Evolutionary conservation across 345 rosid species (phyloP).

Genomic region (Eucalyptus grandis): DNA sequence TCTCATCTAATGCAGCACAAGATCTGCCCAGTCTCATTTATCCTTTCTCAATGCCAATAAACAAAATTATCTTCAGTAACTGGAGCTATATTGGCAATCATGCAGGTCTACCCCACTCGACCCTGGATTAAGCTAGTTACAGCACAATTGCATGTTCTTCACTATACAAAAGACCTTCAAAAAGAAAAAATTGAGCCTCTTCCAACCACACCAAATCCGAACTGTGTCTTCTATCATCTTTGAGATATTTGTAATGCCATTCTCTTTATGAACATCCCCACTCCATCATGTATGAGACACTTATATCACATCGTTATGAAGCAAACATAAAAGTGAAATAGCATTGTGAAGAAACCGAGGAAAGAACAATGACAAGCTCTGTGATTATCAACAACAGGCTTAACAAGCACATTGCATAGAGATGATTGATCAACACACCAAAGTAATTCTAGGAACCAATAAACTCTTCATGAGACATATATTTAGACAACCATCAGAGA

Average conservation of each 20-base stretch:
- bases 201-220: not conserved
- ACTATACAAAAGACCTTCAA: not conserved
- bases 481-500: not conserved
- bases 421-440: not conserved
- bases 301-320: not conserved
- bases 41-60: not conserved
- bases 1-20: not conserved
- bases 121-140: not conserved
- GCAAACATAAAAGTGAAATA: not conserved
- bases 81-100: not conserved
- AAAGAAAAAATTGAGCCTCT: not conserved
- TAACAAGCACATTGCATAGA: not conserved
- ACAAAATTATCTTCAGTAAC: not conserved
- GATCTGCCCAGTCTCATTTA: not conserved
- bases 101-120: not conserved
- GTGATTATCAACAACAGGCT: not conserved
- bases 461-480: not conserved
- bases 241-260: not conserved
- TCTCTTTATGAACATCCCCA: not conserved
- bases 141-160: not conserved
- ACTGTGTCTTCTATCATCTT: not conserved
- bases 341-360: not conserved
- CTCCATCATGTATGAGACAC: not conserved
- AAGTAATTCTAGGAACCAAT: not conserved
- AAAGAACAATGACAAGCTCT: not conserved